Evolutionary conservation across 2,329 filamentous ascomycete genomes (phyloP), one percentile per base, ranked within the genome.

Genomic region (Xylaria sp.): DNA sequence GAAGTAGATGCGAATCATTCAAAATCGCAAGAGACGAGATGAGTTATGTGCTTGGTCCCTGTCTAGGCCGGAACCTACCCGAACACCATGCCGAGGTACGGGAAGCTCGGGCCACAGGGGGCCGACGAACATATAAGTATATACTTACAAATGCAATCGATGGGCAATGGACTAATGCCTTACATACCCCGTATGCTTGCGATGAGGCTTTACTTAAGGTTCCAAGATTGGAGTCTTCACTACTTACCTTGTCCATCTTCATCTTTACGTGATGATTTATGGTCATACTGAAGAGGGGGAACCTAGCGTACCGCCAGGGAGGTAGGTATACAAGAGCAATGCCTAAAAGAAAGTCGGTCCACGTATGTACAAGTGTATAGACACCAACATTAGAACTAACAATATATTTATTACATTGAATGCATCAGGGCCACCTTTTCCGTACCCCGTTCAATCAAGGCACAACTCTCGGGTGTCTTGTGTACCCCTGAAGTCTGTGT

Each of bases 401-500:
- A 55, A 57, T 59, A 46, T n/a, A 63, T 69, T 69, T 36, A 70
- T 66, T 69, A 64, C 39, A 64, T 48, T 62, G 41, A 53, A 34
- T 12, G n/a, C n/a, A n/a, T n/a, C n/a, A 69, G 50, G 23, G 48
- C 15, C 58, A 23, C 46, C 56, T 56, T 61, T 60, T 62, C 45
- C 32, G 20, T 55, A 25, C 36, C 60, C 50, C 25, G 41, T 56
- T 60, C 52, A 30, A 45, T 55, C 25, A 23, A 43, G 56, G 50
- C 60, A 63, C 52, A 20, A 41, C 53, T 34, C 58, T 59, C 58
- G 41, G 46, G 32, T 53, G 53, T 28, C 23, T 43, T 43, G 57
- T 45, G 15, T 55, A 46, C 25, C 53, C n/a, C 20, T 34, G 46
- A 32, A 60, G 34, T 41, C 36, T 39, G 23, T 34, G 60, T 63